These are phyloP conservation scores for Serendipita sp. DNA, from an alignment of 768 basidiomycete genomes.

Conservation along the genomic window DNA sequence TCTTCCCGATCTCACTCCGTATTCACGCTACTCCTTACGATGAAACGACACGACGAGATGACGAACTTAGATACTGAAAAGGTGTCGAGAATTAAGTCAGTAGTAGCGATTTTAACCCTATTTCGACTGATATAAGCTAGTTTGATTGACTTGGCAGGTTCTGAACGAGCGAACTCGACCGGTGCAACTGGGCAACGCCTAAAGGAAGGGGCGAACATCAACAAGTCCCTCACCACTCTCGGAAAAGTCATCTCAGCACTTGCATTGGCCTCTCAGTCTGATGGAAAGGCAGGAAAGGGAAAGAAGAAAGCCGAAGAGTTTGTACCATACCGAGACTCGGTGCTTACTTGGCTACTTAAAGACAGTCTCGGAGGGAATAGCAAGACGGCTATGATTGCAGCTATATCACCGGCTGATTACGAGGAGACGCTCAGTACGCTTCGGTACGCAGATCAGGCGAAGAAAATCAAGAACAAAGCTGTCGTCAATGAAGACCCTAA, in stretches of 20 bases:
- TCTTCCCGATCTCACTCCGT: constrained; percentile 97
- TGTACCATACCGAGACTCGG: constrained; percentile 94
- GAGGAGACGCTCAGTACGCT: constrained; percentile 94
- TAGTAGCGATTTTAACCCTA: constrained; percentile 4
- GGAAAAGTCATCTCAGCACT: constrained; percentile 94
- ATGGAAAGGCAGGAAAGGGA: constrained; percentile 37
- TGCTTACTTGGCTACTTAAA: constrained; percentile 94
- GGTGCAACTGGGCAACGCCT: constrained; percentile 91
- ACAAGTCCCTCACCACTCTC: constrained; percentile 93
- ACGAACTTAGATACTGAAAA: constrained; percentile 93
- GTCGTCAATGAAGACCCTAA: constrained; percentile 99
- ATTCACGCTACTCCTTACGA: constrained; percentile 86
- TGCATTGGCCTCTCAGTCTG: constrained; percentile 46
- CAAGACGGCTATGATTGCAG: constrained; percentile 99
- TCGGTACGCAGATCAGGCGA: constrained; percentile 95
- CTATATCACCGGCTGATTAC: constrained; percentile 96
- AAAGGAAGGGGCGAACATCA: constrained; percentile 98
- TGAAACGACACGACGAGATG: constrained; percentile 69
- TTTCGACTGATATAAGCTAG: constrained; percentile 23
- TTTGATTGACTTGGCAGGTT: constrained; percentile 91
- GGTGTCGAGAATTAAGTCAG: constrained; percentile 88
- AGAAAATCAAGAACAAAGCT: constrained; percentile 99
- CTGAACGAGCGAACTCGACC: constrained; percentile 92
- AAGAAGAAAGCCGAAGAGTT: constrained; percentile 87
- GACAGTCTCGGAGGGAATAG: constrained; percentile 95